Percentiles rank a stretch among this genome's conserved stretches.
Evolutionary conservation across 2,329 filamentous ascomycete genomes (phyloP).

Genomic region (Fusarium vanettenii): DNA sequence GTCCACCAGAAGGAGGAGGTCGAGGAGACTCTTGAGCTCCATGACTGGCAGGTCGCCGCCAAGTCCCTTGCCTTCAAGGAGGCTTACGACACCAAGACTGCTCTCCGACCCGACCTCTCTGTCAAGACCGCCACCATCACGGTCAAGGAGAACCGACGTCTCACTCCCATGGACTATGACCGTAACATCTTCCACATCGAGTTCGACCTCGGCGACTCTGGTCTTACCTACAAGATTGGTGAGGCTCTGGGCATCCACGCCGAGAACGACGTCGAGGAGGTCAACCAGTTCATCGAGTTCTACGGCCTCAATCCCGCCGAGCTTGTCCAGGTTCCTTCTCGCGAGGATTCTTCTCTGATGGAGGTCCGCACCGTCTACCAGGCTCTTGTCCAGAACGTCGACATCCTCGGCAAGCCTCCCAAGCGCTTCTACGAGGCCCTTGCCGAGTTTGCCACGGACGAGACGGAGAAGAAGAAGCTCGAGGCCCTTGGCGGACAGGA

Average conservation of each 20-base stretch:
- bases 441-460: conserved; percentile 85
- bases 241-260: conserved; percentile 97
- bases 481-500: conserved; percentile 80
- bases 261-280: conserved; percentile 85
- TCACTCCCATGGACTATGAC: conserved; percentile 90
- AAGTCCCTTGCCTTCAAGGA: conserved; percentile 95
- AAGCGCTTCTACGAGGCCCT: conserved; percentile 98
- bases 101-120: conserved; percentile 85
- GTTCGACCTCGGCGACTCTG: conserved; percentile 92
- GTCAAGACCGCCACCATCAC: conserved; percentile 88
- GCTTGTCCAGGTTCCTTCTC: conserved; percentile 90
- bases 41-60: conserved; percentile 84
- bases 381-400: conserved; percentile 89
- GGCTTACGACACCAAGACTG: conserved; percentile 80
- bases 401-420: conserved; percentile 95
- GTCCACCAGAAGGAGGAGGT: conserved; percentile 80
- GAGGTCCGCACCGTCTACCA: conserved; percentile 96
- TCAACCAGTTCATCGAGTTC: conserved; percentile 87
- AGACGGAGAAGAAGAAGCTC: conserved; percentile 84
- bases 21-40: conserved; percentile 74
- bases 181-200: conserved; percentile 99
- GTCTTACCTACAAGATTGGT: conserved; percentile 95
- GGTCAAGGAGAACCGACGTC: conserved; percentile 94
- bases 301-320: conserved; percentile 87
- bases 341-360: conserved; percentile 77